Percentiles rank a stretch among this genome's conserved stretches.
Conservation (phyloP, 441 rosid species). For the Gossypium davidsonii region DNA sequence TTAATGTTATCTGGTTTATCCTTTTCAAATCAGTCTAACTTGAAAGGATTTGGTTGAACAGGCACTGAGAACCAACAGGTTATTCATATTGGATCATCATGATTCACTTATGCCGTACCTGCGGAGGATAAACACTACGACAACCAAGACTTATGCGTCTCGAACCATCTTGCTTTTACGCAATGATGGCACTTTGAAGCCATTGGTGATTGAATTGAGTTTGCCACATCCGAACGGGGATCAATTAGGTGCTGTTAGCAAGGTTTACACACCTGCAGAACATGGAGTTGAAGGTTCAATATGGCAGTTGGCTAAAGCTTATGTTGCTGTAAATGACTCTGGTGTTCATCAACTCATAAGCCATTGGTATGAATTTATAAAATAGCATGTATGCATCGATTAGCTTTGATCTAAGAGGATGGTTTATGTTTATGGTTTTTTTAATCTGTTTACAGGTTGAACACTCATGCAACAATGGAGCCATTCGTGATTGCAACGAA, state of each 20-base stretch:
- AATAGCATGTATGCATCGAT: not conserved
- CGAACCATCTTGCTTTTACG: slow-evolving; percentile 52
- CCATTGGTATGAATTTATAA: slow-evolving; percentile 50
- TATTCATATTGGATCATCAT: slow-evolving; percentile 65
- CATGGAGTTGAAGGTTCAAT: slow-evolving; percentile 44
- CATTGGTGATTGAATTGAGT: slow-evolving; percentile 53
- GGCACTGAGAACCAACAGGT: slow-evolving; percentile 41
- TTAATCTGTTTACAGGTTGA: slow-evolving; percentile 36
- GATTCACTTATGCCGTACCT: slow-evolving; percentile 16
- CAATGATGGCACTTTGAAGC: slow-evolving; percentile 31
- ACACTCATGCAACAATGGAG: slow-evolving; percentile 78
- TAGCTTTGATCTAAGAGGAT: not conserved
- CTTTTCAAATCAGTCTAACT: not conserved
- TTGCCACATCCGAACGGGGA: slow-evolving; percentile 55
- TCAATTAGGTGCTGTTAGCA: slow-evolving; percentile 44
- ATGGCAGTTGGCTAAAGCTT: slow-evolving; percentile 94
- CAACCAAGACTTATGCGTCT: slow-evolving; percentile 43
- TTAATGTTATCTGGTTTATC: not conserved
- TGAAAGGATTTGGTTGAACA: slow-evolving; percentile 16
- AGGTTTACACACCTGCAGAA: slow-evolving; percentile 53
- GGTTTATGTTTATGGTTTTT: not conserved
- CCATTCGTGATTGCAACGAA: slow-evolving; percentile 81
- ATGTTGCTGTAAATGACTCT: slow-evolving; percentile 68
- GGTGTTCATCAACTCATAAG: slow-evolving; percentile 79
- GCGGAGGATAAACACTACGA: slow-evolving; percentile 34